Evolutionary conservation across 352 stramenopile species (phyloP), one percentile per base, ranked within the genome.

Genomic region (Pythium oligandrum): DNA sequence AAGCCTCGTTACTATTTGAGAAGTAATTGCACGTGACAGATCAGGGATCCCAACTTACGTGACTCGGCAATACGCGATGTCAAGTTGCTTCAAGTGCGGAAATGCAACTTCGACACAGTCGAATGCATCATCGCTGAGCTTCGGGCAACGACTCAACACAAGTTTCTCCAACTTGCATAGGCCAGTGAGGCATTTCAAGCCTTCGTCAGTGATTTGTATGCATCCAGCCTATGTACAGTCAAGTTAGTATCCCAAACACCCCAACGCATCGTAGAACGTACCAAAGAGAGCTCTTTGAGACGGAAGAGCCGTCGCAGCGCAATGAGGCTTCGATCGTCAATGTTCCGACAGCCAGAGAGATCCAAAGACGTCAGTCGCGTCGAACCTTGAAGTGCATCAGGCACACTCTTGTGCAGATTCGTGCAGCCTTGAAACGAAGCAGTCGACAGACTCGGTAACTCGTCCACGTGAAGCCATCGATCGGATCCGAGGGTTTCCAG

Each of bases 311-410:
- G 60, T 7, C 71, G 32, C 6, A 93, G 47, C 8, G 66, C 61
- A 6, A 79, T 54, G 6, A 90, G 11, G 40, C 64, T 78, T 31
- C 66, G 66, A 34, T 90, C 75, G 51, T 89, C 73, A 35, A 90
- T 63, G 40, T 75, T 78, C 1, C 59, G 52, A 47, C 82, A 93
- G 2, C 76, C 78, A 1, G 75, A 73, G 11, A 93, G 63, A 50
- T 83, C 75, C 7, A 93, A 59, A 8, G 56, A 48, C 40, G 64
- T 77, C 44, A 93, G 53, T 12, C 77, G 77, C 12, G 63, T 69
- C 9, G 82, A 90, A 40, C 73, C 74, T 48, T 78, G 64, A 3
- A 93, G 51, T 54, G 80, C 70, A 37, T 84, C 64, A 31, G 86
- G 62, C 4, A 76, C 70, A 2, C 68, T 68, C 11, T 61, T 71